Conservation (phyloP, 2,329 filamentous ascomycete species). For the Monosporascus sp. region DNA sequence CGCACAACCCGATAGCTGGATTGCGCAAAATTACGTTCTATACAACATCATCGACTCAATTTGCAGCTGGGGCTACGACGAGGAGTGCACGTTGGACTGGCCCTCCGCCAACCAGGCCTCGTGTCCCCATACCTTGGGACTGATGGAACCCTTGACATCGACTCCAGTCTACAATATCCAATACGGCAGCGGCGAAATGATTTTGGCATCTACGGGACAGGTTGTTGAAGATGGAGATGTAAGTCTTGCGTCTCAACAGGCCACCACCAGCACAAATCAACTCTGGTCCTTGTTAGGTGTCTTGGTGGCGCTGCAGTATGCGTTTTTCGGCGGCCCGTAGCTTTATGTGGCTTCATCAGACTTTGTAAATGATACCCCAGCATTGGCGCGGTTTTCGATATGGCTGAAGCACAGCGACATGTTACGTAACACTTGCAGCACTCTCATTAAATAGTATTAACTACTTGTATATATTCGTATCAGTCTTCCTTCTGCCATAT, state of each 20-base stretch:
- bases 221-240: slow-evolving; percentile 12
- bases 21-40: slow-evolving; percentile 47
- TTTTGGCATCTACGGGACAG: slow-evolving; percentile 28
- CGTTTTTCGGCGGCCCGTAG: not conserved
- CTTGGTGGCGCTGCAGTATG: not conserved
- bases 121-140: slow-evolving; percentile 43
- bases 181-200: slow-evolving; percentile 43
- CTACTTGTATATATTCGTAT: too few species aligned
- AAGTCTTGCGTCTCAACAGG: not conserved
- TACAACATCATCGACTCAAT: slow-evolving; percentile 49
- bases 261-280: not conserved
- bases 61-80: slow-evolving; percentile 46
- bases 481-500: too few species aligned
- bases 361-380: not conserved
- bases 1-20: slow-evolving; percentile 40
- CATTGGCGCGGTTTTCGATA: not conserved
- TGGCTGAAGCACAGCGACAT: too few species aligned
- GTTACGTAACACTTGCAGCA: too few species aligned
- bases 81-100: slow-evolving; percentile 46
- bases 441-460: too few species aligned
- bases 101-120: slow-evolving; percentile 45
- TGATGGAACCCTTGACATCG: slow-evolving; percentile 25
- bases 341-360: not conserved
- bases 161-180: slow-evolving; percentile 46
- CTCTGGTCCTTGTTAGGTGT: not conserved